These are phyloP conservation scores for Saturnispora dispora DNA, from an alignment of 805 yeast species.

Conservation along the genomic window DNA sequence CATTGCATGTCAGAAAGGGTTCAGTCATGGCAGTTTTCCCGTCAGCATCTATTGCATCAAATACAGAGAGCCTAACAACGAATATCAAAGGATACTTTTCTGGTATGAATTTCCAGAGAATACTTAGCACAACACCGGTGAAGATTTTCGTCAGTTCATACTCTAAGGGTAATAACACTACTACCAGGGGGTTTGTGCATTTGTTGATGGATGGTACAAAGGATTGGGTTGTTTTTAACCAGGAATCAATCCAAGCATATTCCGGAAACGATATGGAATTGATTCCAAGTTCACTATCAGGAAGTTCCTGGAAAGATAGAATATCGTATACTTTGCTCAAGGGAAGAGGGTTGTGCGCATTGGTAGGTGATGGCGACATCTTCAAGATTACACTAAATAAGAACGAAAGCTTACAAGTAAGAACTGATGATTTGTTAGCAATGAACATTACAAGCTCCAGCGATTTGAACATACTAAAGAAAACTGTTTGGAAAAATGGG, in stretches of 20 bases:
- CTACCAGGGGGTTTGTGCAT: conserved; percentile 34
- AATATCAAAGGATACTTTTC: conserved; percentile 23
- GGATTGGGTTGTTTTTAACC: conserved; percentile 54
- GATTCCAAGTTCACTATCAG: conserved; percentile 28
- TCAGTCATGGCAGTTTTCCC: conserved; percentile 41
- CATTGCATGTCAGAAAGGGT: conserved; percentile 39
- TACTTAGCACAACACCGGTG: conserved; percentile 41
- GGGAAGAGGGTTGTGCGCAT: conserved; percentile 50
- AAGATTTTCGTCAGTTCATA: conserved; percentile 36
- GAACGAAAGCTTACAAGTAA: conserved; percentile 41
- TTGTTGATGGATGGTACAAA: conserved; percentile 45
- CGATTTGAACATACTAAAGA: conserved; percentile 27
- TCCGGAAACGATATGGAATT: conserved; percentile 34
- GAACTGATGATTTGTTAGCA: conserved; percentile 39
- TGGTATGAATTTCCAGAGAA: conserved; percentile 34
- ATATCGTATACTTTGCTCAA: conserved; percentile 39
- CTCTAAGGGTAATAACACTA: conserved; percentile 14
- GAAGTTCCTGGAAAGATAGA: conserved; percentile 27
- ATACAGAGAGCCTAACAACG: conserved; percentile 15
- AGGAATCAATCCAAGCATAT: conserved; percentile 40
- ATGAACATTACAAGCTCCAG: conserved; percentile 39
- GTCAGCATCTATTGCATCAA: conserved; percentile 4
- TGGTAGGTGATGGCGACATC: conserved; percentile 47
- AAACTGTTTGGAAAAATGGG: conserved; percentile 12
- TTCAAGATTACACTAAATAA: conserved; percentile 37